phyloP scores from a whole-genome alignment of 192 early-diverging fungal species.

The Coemansia sp. region DNA sequence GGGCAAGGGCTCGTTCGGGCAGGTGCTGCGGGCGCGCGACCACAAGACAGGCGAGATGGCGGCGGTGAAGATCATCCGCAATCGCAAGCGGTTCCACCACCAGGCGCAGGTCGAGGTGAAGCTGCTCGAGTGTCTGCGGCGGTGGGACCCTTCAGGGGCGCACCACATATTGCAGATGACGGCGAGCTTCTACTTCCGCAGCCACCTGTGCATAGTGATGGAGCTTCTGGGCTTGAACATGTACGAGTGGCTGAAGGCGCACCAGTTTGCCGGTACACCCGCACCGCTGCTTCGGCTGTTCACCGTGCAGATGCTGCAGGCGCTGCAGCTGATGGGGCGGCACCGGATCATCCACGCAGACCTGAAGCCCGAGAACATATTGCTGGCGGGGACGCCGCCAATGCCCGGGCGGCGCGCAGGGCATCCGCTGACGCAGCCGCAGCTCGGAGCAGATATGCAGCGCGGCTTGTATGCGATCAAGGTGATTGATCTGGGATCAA shows the following conservation, averaged over 20 bases:
- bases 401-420: constrained; percentile 41
- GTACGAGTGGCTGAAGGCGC: constrained; percentile 95
- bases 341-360: constrained; percentile 92
- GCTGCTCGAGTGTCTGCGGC: constrained; percentile 79
- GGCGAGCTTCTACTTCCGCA: constrained; percentile 90
- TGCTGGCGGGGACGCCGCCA: constrained; percentile 68
- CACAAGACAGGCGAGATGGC: constrained; percentile 84
- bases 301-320: constrained; percentile 79
- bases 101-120: constrained; percentile 94
- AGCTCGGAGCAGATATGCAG: constrained; percentile 37
- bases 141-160: constrained; percentile 79
- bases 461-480: constrained; percentile 71
- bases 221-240: constrained; percentile 93
- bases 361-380: constrained; percentile 94
- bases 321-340: constrained; percentile 67
- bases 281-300: constrained; percentile 54
- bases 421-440: constrained; percentile 44
- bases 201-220: constrained; percentile 92
- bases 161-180: constrained; percentile 85
- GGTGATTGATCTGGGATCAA: constrained; percentile 98
- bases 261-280: constrained; percentile 79
- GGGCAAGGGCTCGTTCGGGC: constrained; percentile 95
- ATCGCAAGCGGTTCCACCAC: constrained; percentile 94
- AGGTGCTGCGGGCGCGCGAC: constrained; percentile 91
- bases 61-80: constrained; percentile 93